Evolutionary conservation across 2,329 filamentous ascomycete species (phyloP).

Genomic region (Trichoderma asperellum): DNA sequence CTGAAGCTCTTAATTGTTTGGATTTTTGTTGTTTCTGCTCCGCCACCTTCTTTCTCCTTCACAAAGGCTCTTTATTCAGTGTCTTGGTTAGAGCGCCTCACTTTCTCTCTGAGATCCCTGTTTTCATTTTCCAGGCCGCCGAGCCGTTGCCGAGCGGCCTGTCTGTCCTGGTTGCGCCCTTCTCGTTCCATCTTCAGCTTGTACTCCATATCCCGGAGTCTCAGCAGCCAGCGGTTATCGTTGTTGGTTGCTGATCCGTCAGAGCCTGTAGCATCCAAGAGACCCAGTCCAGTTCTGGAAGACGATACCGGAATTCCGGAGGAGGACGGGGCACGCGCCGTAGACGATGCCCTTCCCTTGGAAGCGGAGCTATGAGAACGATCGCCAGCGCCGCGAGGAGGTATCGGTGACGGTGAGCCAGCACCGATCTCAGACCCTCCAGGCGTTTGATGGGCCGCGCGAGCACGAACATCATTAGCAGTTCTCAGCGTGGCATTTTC

Average conservation of each 20-base stretch:
- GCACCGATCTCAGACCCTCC: constrained; percentile 45
- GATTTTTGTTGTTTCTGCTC: not conserved
- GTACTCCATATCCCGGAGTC: constrained; percentile 84
- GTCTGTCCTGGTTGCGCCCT: constrained; percentile 80
- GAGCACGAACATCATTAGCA: constrained; percentile 61
- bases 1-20: not conserved
- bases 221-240: constrained; percentile 81
- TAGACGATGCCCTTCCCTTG: constrained; percentile 38
- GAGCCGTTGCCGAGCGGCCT: constrained; percentile 77
- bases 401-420: constrained; percentile 57
- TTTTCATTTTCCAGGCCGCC: constrained; percentile 77
- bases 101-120: constrained; percentile 66
- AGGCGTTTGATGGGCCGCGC: constrained; percentile 49
- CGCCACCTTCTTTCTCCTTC: not conserved
- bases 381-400: constrained; percentile 57
- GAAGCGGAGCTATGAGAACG: constrained; percentile 42
- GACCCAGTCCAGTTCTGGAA: constrained; percentile 25
- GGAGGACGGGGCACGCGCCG: constrained; percentile 40
- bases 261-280: constrained; percentile 20
- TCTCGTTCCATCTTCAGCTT: constrained; percentile 90
- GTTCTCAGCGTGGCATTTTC: constrained; percentile 71
- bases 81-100: constrained; percentile 49
- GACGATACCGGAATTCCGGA: constrained; percentile 36
- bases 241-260: constrained; percentile 35
- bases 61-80: constrained; percentile 33